These are phyloP conservation scores for Aphanocladium album DNA, from an alignment of 2,329 filamentous ascomycete genomes.

Conservation along the genomic window DNA sequence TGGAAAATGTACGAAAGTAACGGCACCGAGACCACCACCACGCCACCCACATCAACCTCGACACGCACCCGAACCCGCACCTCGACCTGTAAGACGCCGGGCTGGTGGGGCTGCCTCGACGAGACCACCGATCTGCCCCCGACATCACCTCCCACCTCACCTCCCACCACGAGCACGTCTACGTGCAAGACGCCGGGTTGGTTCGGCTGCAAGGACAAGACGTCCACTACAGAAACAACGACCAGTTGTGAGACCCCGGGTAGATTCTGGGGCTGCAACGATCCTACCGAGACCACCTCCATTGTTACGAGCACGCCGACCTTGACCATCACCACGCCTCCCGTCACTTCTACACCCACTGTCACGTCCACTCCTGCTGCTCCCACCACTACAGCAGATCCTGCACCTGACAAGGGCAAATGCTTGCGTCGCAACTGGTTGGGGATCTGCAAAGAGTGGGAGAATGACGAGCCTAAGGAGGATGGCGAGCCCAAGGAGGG, in stretches of 20 bases:
- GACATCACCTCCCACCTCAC: conserved; percentile 29
- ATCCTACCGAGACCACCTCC: conserved; percentile 28
- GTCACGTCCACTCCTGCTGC: conserved; percentile 23
- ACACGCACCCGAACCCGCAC: conserved; percentile 72
- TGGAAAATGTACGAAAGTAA: conserved; percentile 98
- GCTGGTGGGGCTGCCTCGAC: conserved; percentile 83
- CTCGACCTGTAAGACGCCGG: conserved; percentile 82
- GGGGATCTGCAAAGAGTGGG: conserved; percentile 37
- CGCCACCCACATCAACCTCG: conserved; percentile 22
- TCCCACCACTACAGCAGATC: conserved; percentile 26
- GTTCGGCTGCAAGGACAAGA: conserved; percentile 58
- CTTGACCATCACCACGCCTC: conserved; percentile 37
- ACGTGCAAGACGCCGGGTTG: conserved; percentile 60
- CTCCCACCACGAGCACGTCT: conserved; percentile 46
- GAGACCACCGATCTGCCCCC: conserved; percentile 50
- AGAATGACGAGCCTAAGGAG: too few relatives aligned
- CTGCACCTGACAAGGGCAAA: conserved; percentile 6
- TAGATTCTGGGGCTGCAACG: conserved; percentile 52
- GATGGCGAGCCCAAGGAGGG: conserved; percentile 20
- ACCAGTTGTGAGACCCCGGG: conserved; percentile 38
- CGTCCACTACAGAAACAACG: conserved; percentile 24
- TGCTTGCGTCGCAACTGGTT: conserved; percentile 38
- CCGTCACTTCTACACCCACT: conserved; percentile 43
- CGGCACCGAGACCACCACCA: conserved; percentile 70
- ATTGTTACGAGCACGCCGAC: conserved; percentile 19